A percentile compares a stretch with the other conserved stretches of the same genome.
phyloP scores from a whole-genome alignment of 768 basidiomycete species.

The Naganishia vaughanmartiniae region DNA sequence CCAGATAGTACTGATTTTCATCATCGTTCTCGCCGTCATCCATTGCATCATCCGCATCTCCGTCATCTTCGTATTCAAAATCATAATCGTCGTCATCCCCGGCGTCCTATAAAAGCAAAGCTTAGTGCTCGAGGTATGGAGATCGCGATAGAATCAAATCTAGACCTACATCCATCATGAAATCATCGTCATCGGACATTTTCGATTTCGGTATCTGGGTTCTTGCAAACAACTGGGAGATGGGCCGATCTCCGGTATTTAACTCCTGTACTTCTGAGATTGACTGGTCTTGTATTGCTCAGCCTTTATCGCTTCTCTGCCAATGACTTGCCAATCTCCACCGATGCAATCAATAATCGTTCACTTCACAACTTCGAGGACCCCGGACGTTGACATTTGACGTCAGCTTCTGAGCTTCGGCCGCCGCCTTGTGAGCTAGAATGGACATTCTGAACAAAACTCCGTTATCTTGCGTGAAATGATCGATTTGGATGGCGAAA shows the following conservation, averaged over 20 bases:
- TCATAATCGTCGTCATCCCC: constrained; percentile 68
- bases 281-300: neutral
- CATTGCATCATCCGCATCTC: constrained; percentile 60
- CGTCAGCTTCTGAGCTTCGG: constrained; percentile 14
- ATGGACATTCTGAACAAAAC: neutral
- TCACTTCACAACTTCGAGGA: neutral
- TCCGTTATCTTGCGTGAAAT: neutral
- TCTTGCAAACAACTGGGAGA: neutral
- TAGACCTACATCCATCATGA: constrained; percentile 52
- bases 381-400: neutral
- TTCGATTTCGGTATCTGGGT: neutral
- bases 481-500: neutral
- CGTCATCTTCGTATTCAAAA: constrained; percentile 92
- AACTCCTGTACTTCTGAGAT: neutral
- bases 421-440: neutral
- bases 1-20: constrained; percentile 97
- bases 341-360: neutral
- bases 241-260: neutral
- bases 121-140: neutral
- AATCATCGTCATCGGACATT: constrained; percentile 55
- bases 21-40: constrained; percentile 78
- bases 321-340: too few relatives aligned
- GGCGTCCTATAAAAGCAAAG: constrained; percentile 44
- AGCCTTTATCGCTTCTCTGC: too few relatives aligned
- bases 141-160: neutral